phyloP scores from a whole-genome alignment of 1,284 basidiomycete species.

The Thecaphora frezii region DNA sequence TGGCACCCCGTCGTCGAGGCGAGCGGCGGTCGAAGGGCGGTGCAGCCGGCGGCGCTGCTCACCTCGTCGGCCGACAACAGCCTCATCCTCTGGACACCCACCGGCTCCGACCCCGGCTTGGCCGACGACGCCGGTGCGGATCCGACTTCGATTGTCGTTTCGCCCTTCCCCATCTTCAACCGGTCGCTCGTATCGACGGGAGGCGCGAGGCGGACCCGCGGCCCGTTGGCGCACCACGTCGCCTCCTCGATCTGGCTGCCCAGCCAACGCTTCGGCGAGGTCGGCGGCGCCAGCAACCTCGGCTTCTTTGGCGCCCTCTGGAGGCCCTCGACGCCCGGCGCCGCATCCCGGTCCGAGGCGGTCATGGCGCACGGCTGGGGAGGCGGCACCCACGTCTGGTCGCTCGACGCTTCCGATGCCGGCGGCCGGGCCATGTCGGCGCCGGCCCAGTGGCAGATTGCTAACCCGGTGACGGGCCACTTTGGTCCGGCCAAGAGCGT shows the following conservation, averaged over 20 bases:
- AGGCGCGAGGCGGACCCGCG: constrained; percentile 17
- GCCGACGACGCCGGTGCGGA: neutral
- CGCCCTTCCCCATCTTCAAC: constrained; percentile 59
- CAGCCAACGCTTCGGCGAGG: constrained; percentile 52
- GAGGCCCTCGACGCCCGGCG: constrained; percentile 15
- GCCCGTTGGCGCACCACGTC: constrained; percentile 48
- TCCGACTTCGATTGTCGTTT: neutral
- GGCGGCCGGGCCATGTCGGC: neutral
- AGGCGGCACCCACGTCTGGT: constrained; percentile 52
- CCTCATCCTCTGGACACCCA: constrained; percentile 55
- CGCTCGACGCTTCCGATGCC: too few species aligned
- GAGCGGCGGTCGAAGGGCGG: neutral
- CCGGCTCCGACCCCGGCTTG: constrained; percentile 1
- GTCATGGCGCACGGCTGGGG: constrained; percentile 52
- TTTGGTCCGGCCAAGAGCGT: constrained; percentile 38
- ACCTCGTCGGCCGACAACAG: constrained; percentile 53
- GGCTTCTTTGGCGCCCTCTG: constrained; percentile 55
- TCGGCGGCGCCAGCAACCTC: constrained; percentile 50
- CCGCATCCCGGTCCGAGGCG: constrained; percentile 7
- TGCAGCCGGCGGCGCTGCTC: constrained; percentile 52
- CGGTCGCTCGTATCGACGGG: constrained; percentile 60
- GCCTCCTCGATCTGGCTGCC: constrained; percentile 53
- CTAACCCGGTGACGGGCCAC: constrained; percentile 43
- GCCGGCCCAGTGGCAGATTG: constrained; percentile 16
- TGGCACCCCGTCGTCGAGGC: constrained; percentile 36